Base-by-base conservation (phyloP, 352 stramenopile genomes). In the Blastocystis sp. region DNA sequence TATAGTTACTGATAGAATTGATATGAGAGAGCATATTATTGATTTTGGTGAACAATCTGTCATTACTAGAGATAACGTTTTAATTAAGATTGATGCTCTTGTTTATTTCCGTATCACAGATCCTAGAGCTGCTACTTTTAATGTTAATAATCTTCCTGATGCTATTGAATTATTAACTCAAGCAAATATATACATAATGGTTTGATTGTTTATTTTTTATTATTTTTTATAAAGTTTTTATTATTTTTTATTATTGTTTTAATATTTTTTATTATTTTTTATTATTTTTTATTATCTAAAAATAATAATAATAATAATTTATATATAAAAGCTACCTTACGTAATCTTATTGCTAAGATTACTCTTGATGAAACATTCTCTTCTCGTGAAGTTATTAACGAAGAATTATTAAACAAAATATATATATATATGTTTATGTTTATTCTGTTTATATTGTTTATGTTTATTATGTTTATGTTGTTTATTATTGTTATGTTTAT, bases 301-400 rank as follows among this genome's bases (percentile, higher is more conserved):
- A n/a, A n/a, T n/a, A n/a, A n/a, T n/a, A 13, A 13, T 39, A 13
- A n/a, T n/a, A n/a, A n/a, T n/a, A n/a, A n/a, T n/a, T n/a, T n/a
- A n/a, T n/a, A n/a, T n/a, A n/a, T n/a, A n/a, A n/a, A 55, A 36
- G 62, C 68, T 0, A 72, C 68, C 9, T 46, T 73, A 5, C 52
- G 68, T 32, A 67, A 73, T 46, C 70, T 73, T 33, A 67, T 73
- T 40, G 68, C 66, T 11, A 64, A 55, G 23, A 72, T 73, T 54
- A 72, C 66, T n/a, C 35, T 73, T 5, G 68, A 73, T 44, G 68
- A 73, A 58, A 73, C 68, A 10, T 73, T 73, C 36, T 68, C 64
- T 4, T 73, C 67, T 3, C 34, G 68, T 37, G 68, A 73, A 35
- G 36, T 64, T 6, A 72, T 73, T 39, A 73, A 73, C 34, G 55